These are phyloP conservation scores for Solanum megistacrolobum DNA, from an alignment of 257 asterid species.

Conservation along the genomic window DNA sequence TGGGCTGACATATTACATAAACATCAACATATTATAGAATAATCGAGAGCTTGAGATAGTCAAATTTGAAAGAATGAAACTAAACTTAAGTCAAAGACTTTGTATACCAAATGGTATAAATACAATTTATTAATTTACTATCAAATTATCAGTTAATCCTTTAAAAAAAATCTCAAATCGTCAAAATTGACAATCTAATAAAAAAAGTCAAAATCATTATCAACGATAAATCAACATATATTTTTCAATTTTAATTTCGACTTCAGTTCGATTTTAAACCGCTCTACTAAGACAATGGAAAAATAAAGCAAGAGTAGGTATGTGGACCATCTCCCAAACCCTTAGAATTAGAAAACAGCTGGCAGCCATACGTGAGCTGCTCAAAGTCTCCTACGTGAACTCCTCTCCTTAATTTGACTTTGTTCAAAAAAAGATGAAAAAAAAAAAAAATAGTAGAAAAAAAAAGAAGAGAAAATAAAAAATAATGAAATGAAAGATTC, in stretches of 20 bases:
- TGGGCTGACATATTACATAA: background rate
- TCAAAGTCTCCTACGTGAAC: constrained; percentile 23
- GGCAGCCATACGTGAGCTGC: constrained; percentile 21
- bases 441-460: background rate
- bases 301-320: background rate
- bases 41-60: background rate
- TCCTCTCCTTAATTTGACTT: constrained; percentile 12
- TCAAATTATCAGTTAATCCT: no score
- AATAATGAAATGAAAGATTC: background rate
- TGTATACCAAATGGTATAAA: no score
- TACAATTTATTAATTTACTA: no score
- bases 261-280: no score
- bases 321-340: background rate
- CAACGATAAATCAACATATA: no score
- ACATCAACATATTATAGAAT: background rate
- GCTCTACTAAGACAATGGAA: background rate
- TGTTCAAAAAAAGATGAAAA: background rate
- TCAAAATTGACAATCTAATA: no score
- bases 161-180: no score
- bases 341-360: constrained; percentile 6
- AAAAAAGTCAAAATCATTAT: background rate
- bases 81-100: background rate
- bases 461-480: background rate
- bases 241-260: no score
- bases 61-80: background rate